phyloP scores from a whole-genome alignment of 805 yeast genomes.

The Wickerhamiella brachini region DNA sequence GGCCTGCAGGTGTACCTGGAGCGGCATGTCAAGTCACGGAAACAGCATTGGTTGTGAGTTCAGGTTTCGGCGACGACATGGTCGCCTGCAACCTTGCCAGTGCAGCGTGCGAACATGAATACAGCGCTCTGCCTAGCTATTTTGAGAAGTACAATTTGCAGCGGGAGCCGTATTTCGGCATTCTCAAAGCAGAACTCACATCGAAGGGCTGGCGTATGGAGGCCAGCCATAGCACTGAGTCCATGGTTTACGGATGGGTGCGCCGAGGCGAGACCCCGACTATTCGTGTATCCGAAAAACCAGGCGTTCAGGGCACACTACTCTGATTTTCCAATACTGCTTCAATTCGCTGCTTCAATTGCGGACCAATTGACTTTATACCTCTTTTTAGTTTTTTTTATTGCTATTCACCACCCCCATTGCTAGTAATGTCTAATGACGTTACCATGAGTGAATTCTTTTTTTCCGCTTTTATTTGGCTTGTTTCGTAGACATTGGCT shows the following conservation, averaged over 20 bases:
- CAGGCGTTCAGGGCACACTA: background rate
- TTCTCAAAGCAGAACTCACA: background rate
- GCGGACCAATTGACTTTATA: too few species aligned
- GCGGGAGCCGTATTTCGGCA: constrained; percentile 1
- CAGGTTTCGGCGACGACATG: constrained; percentile 32
- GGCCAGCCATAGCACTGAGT: constrained; percentile 16
- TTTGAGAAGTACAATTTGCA: background rate
- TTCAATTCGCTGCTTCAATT: background rate
- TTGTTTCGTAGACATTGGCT: too few species aligned
- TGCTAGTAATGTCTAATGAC: too few species aligned
- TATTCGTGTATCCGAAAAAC: background rate
- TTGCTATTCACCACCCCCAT: background rate
- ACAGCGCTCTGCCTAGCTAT: background rate
- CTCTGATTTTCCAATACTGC: background rate
- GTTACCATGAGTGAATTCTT: too few species aligned
- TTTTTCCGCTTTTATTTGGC: too few species aligned
- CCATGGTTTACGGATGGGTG: constrained; percentile 13
- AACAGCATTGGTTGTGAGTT: constrained; percentile 17
- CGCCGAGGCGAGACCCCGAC: background rate
- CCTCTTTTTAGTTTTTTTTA: background rate
- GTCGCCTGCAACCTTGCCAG: constrained; percentile 20
- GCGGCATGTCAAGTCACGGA: constrained; percentile 21
- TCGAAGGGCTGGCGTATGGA: background rate
- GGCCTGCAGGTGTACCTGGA: constrained; percentile 31
- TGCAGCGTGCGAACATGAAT: background rate